Evolutionary conservation across 192 early-diverging fungal genomes (phyloP).

Genomic region (Radiomyces spectabilis): DNA sequence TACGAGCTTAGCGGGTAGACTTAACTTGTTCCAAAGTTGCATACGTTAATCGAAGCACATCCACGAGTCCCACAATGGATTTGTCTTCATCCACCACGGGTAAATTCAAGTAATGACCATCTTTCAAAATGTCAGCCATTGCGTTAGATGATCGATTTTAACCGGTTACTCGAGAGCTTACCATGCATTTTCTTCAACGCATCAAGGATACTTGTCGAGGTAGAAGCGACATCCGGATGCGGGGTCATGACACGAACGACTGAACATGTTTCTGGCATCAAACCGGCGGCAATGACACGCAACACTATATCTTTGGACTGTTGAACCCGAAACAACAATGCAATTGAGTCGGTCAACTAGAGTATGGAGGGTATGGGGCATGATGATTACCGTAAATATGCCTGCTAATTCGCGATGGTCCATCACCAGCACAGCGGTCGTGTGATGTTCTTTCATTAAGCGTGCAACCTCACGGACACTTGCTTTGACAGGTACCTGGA

Average conservation of each 20-base stretch:
- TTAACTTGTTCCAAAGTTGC: conserved; percentile 75
- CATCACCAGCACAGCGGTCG: conserved; percentile 71
- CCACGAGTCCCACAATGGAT: conserved; percentile 69
- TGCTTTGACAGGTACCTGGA: conserved; percentile 55
- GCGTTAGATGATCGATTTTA: neutral
- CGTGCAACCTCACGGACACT: conserved; percentile 67
- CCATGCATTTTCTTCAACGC: conserved; percentile 81
- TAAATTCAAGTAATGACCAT: conserved; percentile 78
- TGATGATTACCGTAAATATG: too few species aligned
- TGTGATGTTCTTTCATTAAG: conserved; percentile 64
- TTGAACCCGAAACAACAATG: too few species aligned
- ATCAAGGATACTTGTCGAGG: conserved; percentile 69
- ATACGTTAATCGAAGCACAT: conserved; percentile 79
- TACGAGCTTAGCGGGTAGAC: neutral
- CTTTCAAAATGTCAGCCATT: conserved; percentile 19
- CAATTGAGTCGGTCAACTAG: too few species aligned
- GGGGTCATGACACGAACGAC: conserved; percentile 98
- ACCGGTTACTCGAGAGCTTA: conserved; percentile 14
- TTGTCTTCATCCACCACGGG: conserved; percentile 63
- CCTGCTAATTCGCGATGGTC: conserved; percentile 72
- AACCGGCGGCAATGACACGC: conserved; percentile 78
- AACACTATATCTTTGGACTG: conserved; percentile 80
- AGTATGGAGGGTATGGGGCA: too few species aligned
- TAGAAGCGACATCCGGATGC: conserved; percentile 71
- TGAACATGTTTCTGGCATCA: conserved; percentile 83